These are phyloP conservation scores for Lachancea dasiensis DNA, from an alignment of 805 yeast genomes.

Conservation along the genomic window DNA sequence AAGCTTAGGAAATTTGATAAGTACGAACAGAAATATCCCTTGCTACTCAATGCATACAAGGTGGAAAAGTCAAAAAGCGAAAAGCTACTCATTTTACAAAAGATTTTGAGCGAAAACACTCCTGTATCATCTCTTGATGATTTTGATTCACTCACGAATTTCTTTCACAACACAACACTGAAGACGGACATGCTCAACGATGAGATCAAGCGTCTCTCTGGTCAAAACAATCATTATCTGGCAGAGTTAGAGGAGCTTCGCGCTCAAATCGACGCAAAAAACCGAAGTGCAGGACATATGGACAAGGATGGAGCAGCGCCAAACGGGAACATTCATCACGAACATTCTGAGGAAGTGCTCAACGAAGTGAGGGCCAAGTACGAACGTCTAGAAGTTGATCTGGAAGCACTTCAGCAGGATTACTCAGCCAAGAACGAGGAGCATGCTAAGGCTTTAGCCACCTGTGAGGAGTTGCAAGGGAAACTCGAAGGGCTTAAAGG, in stretches of 20 bases:
- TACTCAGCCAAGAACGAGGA: not conserved
- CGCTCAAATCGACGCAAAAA: slow-evolving; percentile 7
- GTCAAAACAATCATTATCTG: slow-evolving; percentile 19
- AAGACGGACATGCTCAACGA: slow-evolving; percentile 55
- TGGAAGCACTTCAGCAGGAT: not conserved
- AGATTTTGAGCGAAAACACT: slow-evolving; percentile 66
- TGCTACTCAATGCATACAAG: slow-evolving; percentile 77
- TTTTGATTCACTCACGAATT: slow-evolving; percentile 62
- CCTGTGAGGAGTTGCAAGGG: not conserved
- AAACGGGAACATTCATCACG: too few relatives aligned
- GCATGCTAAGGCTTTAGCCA: not conserved
- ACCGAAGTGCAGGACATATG: too few relatives aligned
- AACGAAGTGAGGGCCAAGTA: too few relatives aligned
- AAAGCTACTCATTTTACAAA: slow-evolving; percentile 58
- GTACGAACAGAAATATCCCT: slow-evolving; percentile 88
- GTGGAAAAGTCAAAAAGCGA: slow-evolving; percentile 64
- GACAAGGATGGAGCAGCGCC: too few relatives aligned
- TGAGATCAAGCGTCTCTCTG: slow-evolving; percentile 51
- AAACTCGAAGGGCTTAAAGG: too few relatives aligned
- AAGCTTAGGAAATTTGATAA: slow-evolving; percentile 71
- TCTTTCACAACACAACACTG: slow-evolving; percentile 53
- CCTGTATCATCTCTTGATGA: slow-evolving; percentile 75
- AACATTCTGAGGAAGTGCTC: too few relatives aligned
- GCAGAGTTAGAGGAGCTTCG: slow-evolving; percentile 10
- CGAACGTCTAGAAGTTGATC: too few relatives aligned